Percentiles rank a stretch among this genome's conserved stretches.
These are phyloP conservation scores for Trichoderma polysporum DNA, from an alignment of 2,329 filamentous ascomycete genomes.

Conservation along the genomic window DNA sequence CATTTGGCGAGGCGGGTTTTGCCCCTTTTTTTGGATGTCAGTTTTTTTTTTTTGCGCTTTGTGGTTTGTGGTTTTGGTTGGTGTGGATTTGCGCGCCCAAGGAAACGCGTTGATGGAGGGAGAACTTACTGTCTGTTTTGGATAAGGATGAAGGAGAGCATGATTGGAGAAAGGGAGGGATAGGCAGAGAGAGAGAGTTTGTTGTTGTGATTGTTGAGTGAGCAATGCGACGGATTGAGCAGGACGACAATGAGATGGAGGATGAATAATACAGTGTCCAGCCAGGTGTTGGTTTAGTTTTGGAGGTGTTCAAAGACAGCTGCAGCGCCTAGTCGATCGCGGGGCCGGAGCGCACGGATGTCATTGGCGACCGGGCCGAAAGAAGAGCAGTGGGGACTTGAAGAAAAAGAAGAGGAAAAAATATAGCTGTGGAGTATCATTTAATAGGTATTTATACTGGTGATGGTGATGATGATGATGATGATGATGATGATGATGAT, in stretches of 20 bases:
- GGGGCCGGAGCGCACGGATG: constrained; percentile 20
- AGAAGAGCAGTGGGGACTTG: background rate
- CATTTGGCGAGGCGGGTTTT: constrained; percentile 98
- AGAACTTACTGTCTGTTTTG: constrained; percentile 75
- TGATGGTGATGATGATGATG: background rate
- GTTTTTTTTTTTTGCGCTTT: background rate
- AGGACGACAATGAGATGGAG: background rate
- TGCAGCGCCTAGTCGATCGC: constrained; percentile 6
- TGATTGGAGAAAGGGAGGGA: constrained; percentile 26
- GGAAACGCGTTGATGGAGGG: background rate
- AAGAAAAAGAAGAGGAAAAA: background rate
- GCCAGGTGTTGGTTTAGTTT: background rate
- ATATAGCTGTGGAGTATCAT: background rate
- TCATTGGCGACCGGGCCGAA: constrained; percentile 19
- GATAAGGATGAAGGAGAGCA: constrained; percentile 86
- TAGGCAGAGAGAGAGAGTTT: background rate
- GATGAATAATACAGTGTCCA: background rate
- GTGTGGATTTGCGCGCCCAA: background rate
- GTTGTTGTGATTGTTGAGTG: background rate
- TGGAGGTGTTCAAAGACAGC: constrained; percentile 1
- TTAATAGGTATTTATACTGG: background rate
- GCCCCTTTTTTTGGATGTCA: constrained; percentile 58
- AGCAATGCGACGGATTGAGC: too few species aligned
- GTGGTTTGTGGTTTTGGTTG: background rate
- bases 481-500: too few species aligned